phyloP scores from a whole-genome alignment of 345 rosid genomes.

The Hevea brasiliensis region DNA sequence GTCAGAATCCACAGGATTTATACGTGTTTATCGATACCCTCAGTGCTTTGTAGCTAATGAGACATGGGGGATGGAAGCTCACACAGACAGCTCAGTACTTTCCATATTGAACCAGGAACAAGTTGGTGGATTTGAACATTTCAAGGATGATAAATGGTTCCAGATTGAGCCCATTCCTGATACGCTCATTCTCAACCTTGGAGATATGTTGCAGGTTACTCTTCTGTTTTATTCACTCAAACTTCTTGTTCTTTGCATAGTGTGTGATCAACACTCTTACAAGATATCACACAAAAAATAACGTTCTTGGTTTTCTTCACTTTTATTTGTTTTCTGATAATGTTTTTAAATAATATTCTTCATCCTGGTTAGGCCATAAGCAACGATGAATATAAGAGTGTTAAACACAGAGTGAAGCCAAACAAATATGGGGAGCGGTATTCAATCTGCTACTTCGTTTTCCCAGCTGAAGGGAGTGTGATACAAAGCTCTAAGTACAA shows the following conservation, averaged over 20 bases:
- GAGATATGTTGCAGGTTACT: slow-evolving; percentile 86
- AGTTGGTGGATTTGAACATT: slow-evolving; percentile 66
- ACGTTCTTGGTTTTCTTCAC: too few relatives aligned
- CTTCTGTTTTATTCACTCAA: not conserved
- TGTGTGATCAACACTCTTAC: too few relatives aligned
- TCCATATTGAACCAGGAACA: slow-evolving; percentile 60
- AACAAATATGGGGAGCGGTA: slow-evolving; percentile 47
- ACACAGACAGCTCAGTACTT: slow-evolving; percentile 80
- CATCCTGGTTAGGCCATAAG: slow-evolving; percentile 92
- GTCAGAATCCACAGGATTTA: slow-evolving; percentile 50
- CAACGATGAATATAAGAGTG: slow-evolving; percentile 60
- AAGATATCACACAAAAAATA: too few relatives aligned
- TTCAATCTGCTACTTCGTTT: slow-evolving; percentile 81
- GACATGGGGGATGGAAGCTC: slow-evolving; percentile 57
- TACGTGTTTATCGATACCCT: slow-evolving; percentile 72
- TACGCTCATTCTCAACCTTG: slow-evolving; percentile 63
- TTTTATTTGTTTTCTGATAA: too few relatives aligned
- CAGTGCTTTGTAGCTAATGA: slow-evolving; percentile 5
- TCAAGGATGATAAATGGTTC: slow-evolving; percentile 59
- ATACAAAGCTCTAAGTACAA: slow-evolving; percentile 62
- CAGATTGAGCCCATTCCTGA: slow-evolving; percentile 45
- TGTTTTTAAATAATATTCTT: too few relatives aligned
- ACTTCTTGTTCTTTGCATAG: too few relatives aligned
- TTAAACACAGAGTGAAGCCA: slow-evolving; percentile 57
- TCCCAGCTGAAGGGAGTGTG: slow-evolving; percentile 53